Percentiles rank a stretch among this genome's conserved stretches.
Evolutionary conservation across 345 rosid genomes (phyloP).

Genomic region (Microcos paniculata): DNA sequence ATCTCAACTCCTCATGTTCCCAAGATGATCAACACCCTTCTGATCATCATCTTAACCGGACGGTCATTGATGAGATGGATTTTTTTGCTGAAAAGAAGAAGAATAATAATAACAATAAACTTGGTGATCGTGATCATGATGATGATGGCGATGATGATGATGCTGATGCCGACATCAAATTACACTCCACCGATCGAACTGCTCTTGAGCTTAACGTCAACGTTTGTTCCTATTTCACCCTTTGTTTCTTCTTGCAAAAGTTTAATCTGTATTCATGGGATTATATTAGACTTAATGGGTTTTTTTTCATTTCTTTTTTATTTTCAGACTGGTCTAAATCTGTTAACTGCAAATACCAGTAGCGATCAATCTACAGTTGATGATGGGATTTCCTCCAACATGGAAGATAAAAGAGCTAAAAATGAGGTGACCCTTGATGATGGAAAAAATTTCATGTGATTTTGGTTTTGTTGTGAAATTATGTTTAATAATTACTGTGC

Average conservation of each 20-base stretch:
- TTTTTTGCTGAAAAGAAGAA: slow-evolving; percentile 42
- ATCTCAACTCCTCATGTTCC: slow-evolving; percentile 19
- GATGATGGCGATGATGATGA: background rate
- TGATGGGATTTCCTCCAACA: slow-evolving; percentile 50
- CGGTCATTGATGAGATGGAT: slow-evolving; percentile 53
- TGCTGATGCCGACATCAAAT: background rate
- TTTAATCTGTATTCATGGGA: background rate
- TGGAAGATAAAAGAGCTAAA: slow-evolving; percentile 49
- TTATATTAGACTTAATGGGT: background rate
- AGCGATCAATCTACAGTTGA: slow-evolving; percentile 68
- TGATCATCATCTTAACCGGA: slow-evolving; percentile 23
- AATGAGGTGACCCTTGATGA: slow-evolving; percentile 37
- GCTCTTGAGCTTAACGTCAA: slow-evolving; percentile 39
- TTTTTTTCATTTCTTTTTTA: background rate
- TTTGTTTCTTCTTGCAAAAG: background rate
- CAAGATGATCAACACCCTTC: slow-evolving; percentile 5
- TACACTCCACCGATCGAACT: slow-evolving; percentile 13
- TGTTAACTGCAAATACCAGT: slow-evolving; percentile 52
- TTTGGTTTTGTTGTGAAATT: background rate
- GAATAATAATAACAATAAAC: background rate
- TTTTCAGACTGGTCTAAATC: slow-evolving; percentile 62
- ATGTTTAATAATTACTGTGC: background rate
- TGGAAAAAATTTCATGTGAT: background rate
- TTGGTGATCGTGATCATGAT: too few species aligned
- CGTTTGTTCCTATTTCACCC: slow-evolving; percentile 25